A percentile compares a stretch with the other conserved stretches of the same genome.
These are phyloP conservation scores for Puccinellia tenuiflora DNA, from an alignment of 176 grass and related monocot species.

Conservation along the genomic window DNA sequence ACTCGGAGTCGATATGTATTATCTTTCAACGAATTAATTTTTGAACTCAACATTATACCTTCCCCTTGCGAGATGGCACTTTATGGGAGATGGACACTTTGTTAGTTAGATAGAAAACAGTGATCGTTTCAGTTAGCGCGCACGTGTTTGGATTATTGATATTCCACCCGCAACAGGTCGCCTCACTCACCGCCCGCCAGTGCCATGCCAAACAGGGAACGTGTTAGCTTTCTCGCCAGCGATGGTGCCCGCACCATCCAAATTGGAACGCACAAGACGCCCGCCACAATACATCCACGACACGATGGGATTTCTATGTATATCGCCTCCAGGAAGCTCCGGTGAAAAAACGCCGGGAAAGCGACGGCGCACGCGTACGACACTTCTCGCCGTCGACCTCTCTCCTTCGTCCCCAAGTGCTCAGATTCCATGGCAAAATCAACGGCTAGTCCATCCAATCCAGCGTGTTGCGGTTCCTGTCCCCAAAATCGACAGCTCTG, in stretches of 20 bases:
- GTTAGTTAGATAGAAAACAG: not conserved
- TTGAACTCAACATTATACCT: too few relatives aligned
- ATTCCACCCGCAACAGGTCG: not conserved
- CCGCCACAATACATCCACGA: too few relatives aligned
- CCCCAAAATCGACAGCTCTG: not conserved
- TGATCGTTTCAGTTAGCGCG: not conserved
- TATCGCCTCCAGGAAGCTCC: not conserved
- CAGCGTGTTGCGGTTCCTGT: not conserved
- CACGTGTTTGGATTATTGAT: not conserved
- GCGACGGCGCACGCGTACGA: not conserved
- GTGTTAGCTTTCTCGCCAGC: not conserved
- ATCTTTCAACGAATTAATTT: too few relatives aligned
- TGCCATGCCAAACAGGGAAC: not conserved
- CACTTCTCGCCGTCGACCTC: constrained; percentile 16
- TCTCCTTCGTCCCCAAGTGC: not conserved
- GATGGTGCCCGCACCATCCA: not conserved
- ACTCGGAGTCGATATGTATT: too few relatives aligned
- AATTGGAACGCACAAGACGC: not conserved
- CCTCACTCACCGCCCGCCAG: not conserved
- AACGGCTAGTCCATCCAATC: not conserved
- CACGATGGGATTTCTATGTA: not conserved
- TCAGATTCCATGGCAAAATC: not conserved
- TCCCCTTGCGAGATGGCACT: too few relatives aligned
- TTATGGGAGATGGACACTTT: too few relatives aligned
- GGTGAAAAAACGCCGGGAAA: not conserved